Evolutionary conservation across 2,329 filamentous ascomycete species (phyloP).

Genomic region (Eurotiales sp.): DNA sequence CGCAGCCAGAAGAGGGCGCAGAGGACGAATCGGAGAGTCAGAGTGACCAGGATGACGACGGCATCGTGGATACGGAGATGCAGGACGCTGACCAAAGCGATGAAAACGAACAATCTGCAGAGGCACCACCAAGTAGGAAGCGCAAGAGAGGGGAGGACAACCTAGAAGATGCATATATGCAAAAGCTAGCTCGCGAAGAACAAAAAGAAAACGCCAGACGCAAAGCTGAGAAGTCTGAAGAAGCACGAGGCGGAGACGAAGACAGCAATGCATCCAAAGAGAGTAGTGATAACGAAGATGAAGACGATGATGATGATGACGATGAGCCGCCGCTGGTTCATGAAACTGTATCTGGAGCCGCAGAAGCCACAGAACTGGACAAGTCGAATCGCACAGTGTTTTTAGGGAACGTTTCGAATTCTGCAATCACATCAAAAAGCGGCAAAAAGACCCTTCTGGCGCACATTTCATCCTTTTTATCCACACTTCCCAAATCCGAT

Average conservation of each 20-base stretch:
- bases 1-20: neutral
- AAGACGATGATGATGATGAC: slow-evolving; percentile 23
- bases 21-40: slow-evolving; percentile 30
- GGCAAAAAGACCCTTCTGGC: slow-evolving; percentile 72
- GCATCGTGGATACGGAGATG: slow-evolving; percentile 37
- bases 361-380: slow-evolving; percentile 59
- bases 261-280: slow-evolving; percentile 30
- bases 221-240: slow-evolving; percentile 29
- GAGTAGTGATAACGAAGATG: slow-evolving; percentile 1
- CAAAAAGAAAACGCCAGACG: slow-evolving; percentile 32
- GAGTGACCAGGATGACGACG: slow-evolving; percentile 25
- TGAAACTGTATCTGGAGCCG: slow-evolving; percentile 34
- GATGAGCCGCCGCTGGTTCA: slow-evolving; percentile 32
- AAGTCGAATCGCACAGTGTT: slow-evolving; percentile 90
- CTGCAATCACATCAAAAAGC: slow-evolving; percentile 76
- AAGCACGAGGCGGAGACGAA: slow-evolving; percentile 54
- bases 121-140: slow-evolving; percentile 40
- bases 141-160: slow-evolving; percentile 52
- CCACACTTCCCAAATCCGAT: slow-evolving; percentile 45
- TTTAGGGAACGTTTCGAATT: slow-evolving; percentile 80
- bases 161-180: slow-evolving; percentile 44
- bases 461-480: slow-evolving; percentile 74
- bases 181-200: slow-evolving; percentile 41
- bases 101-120: slow-evolving; percentile 50
- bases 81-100: slow-evolving; percentile 45